A percentile compares a stretch with the other conserved stretches of the same genome.
phyloP scores from a whole-genome alignment of 2,329 filamentous ascomycete species.

The Fusarium siculi region DNA sequence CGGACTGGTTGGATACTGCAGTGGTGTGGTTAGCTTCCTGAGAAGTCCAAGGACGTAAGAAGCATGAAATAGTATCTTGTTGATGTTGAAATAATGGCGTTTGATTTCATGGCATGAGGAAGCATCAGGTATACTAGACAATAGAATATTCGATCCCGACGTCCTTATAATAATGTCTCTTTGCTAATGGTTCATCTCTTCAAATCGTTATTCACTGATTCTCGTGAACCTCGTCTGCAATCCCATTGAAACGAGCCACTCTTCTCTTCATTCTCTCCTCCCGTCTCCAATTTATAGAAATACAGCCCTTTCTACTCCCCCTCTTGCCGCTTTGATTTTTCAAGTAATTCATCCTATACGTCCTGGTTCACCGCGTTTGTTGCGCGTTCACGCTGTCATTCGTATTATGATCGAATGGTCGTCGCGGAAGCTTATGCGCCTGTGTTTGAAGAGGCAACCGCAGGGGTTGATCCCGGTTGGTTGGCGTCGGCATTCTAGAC shows the following conservation, averaged over 20 bases:
- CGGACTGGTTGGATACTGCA: slow-evolving; percentile 85
- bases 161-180: not conserved
- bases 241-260: slow-evolving; percentile 9
- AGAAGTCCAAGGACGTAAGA: slow-evolving; percentile 67
- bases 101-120: slow-evolving; percentile 16
- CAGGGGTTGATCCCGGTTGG: not conserved
- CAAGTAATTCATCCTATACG: slow-evolving; percentile 1
- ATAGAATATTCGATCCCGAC: slow-evolving; percentile 15
- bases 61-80: slow-evolving; percentile 4
- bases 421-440: slow-evolving; percentile 17
- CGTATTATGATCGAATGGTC: slow-evolving; percentile 2
- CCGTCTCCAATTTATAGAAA: slow-evolving; percentile 21
- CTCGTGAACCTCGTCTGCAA: slow-evolving; percentile 24
- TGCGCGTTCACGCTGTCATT: slow-evolving; percentile 16
- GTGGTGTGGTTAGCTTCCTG: slow-evolving; percentile 85
- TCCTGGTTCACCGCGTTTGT: slow-evolving; percentile 26
- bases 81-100: slow-evolving; percentile 15
- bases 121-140: slow-evolving; percentile 14
- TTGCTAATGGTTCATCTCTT: slow-evolving; percentile 23
- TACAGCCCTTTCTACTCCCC: slow-evolving; percentile 8
- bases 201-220: slow-evolving; percentile 13
- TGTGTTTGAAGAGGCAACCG: slow-evolving; percentile 5
- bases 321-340: slow-evolving; percentile 19
- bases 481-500: slow-evolving; percentile 60
- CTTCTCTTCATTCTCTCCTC: not conserved